These are phyloP conservation scores for Penicillium pancosmium DNA, from an alignment of 495 filamentous ascomycete species.

Conservation along the genomic window DNA sequence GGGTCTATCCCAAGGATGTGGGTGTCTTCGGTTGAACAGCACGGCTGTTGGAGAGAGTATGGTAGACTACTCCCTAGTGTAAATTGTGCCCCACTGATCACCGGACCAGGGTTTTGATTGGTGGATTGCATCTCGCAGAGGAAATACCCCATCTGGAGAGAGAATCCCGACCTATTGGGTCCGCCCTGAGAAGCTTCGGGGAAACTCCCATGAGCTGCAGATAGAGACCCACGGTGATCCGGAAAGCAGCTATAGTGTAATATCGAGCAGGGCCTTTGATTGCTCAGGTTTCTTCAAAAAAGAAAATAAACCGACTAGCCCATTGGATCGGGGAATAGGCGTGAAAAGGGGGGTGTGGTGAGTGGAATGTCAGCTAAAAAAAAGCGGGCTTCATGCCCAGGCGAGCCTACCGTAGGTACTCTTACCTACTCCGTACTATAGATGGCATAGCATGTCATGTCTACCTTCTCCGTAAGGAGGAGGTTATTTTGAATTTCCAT, in stretches of 20 bases:
- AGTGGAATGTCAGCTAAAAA: not conserved
- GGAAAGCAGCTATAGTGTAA: slow-evolving; percentile 14
- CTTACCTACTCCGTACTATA: not conserved
- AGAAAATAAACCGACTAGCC: not conserved
- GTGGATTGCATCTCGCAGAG: slow-evolving; percentile 2
- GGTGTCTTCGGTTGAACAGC: not conserved
- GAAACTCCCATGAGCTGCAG: slow-evolving; percentile 17
- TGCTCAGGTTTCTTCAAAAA: slow-evolving; percentile 9
- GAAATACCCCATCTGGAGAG: slow-evolving; percentile 13
- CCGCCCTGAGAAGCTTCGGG: not conserved
- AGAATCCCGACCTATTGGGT: slow-evolving; percentile 2
- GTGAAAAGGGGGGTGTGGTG: not conserved
- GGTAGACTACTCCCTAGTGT: not conserved
- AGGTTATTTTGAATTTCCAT: not conserved
- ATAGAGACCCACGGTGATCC: slow-evolving; percentile 21
- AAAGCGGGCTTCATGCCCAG: not conserved
- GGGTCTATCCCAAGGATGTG: not conserved
- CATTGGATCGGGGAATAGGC: slow-evolving; percentile 11
- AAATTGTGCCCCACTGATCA: not conserved
- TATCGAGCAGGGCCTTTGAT: slow-evolving; percentile 4
- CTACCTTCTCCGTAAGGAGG: not conserved
- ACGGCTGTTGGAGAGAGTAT: not conserved
- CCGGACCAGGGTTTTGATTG: slow-evolving; percentile 6
- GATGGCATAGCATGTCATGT: not conserved
- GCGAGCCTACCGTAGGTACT: not conserved